phyloP scores from a whole-genome alignment of 2,329 filamentous ascomycete genomes.

The Botrytis paeoniae region DNA sequence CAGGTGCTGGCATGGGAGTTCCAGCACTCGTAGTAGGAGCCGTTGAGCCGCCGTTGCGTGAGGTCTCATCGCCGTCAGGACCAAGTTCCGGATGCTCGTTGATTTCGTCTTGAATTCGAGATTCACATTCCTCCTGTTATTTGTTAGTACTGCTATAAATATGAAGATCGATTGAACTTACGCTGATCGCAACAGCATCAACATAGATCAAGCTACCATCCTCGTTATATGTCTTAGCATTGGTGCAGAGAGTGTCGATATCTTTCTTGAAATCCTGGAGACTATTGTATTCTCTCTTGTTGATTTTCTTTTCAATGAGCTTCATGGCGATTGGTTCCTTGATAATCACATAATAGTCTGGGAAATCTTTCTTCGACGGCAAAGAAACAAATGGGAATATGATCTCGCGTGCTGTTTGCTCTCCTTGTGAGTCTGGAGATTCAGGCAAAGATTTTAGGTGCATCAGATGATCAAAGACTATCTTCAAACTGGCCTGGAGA shows the following conservation, averaged over 20 bases:
- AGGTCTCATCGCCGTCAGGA: slow-evolving; percentile 48
- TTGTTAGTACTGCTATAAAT: slow-evolving; percentile 38
- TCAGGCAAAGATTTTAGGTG: slow-evolving; percentile 43
- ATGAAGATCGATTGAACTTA: slow-evolving; percentile 46
- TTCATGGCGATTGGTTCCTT: slow-evolving; percentile 93
- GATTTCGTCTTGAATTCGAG: slow-evolving; percentile 52
- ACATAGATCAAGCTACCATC: slow-evolving; percentile 88
- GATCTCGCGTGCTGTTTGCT: slow-evolving; percentile 68
- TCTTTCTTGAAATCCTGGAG: slow-evolving; percentile 79
- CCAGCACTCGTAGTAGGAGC: slow-evolving; percentile 56
- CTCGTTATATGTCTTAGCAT: slow-evolving; percentile 95
- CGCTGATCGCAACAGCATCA: slow-evolving; percentile 91
- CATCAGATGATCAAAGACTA: slow-evolving; percentile 77
- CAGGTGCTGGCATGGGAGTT: slow-evolving; percentile 61
- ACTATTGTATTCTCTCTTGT: slow-evolving; percentile 86
- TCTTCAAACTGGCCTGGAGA: slow-evolving; percentile 77
- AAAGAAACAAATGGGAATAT: slow-evolving; percentile 94
- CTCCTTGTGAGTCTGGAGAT: slow-evolving; percentile 40
- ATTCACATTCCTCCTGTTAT: slow-evolving; percentile 54
- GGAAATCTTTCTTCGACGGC: slow-evolving; percentile 83
- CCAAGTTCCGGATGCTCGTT: slow-evolving; percentile 52
- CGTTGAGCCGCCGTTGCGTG: slow-evolving; percentile 37
- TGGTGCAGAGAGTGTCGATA: slow-evolving; percentile 79
- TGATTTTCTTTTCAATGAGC: slow-evolving; percentile 90
- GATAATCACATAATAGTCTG: slow-evolving; percentile 95